Conservation (phyloP, 2,329 filamentous ascomycete genomes). For the Xylariaceae sp. region DNA sequence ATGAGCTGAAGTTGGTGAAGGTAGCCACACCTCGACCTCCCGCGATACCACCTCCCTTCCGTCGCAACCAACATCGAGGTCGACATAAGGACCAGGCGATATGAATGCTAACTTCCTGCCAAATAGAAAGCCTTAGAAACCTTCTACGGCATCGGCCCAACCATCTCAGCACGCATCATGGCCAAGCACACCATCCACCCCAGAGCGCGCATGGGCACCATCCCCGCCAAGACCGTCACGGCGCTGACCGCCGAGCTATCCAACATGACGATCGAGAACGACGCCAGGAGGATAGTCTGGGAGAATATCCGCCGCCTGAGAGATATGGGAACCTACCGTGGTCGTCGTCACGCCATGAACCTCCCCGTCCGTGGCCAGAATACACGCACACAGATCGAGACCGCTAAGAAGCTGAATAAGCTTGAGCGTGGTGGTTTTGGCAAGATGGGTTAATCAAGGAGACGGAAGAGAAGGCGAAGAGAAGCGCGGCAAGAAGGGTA, state of each 20-base stretch:
- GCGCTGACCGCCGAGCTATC: conserved; percentile 81
- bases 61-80: too few species aligned
- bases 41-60: conserved; percentile 8
- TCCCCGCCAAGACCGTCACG: conserved; percentile 73
- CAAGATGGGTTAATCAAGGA: conserved; percentile 8
- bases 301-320: conserved; percentile 84
- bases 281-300: conserved; percentile 69
- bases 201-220: conserved; percentile 69
- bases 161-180: conserved; percentile 69
- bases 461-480: neutral
- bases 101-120: neutral
- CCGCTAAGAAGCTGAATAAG: conserved; percentile 58
- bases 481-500: neutral
- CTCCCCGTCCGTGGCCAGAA: conserved; percentile 87
- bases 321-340: conserved; percentile 87
- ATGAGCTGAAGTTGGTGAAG: conserved; percentile 77
- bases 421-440: conserved; percentile 42
- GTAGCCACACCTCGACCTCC: conserved; percentile 42
- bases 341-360: conserved; percentile 86
- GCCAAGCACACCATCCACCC: conserved; percentile 87
- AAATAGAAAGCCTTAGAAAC: conserved; percentile 67
- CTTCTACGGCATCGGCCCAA: conserved; percentile 81
- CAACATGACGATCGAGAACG: conserved; percentile 90
- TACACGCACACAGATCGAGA: conserved; percentile 70
- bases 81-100: too few species aligned